A percentile compares a stretch with the other conserved stretches of the same genome.
These are phyloP conservation scores for Hyaloscypha hepaticicola DNA, from an alignment of 495 filamentous ascomycete genomes.

Conservation along the genomic window DNA sequence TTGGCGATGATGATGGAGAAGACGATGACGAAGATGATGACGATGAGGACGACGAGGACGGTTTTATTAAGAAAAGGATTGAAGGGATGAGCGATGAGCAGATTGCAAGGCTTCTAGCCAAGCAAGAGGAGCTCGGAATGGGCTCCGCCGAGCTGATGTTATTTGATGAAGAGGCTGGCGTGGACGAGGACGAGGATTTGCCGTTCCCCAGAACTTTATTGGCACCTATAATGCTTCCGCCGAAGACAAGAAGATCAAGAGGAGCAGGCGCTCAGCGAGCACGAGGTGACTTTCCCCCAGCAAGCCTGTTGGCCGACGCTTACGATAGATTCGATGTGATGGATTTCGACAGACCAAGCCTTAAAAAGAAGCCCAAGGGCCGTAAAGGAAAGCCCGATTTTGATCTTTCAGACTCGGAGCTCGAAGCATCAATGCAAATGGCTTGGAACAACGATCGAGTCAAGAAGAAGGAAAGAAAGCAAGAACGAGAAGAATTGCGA, in stretches of 20 bases:
- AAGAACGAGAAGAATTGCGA: conserved; percentile 74
- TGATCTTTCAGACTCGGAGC: conserved; percentile 71
- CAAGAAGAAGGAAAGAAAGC: conserved; percentile 79
- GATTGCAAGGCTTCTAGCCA: conserved; percentile 58
- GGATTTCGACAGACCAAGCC: conserved; percentile 69
- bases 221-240: background rate
- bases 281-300: conserved; percentile 27
- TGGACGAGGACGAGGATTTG: conserved; percentile 25
- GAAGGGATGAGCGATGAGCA: conserved; percentile 52
- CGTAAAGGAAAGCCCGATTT: conserved; percentile 50
- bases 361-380: conserved; percentile 56
- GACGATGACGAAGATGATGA: conserved; percentile 36
- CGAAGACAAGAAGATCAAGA: conserved; percentile 8
- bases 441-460: conserved; percentile 75
- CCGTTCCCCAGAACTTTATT: background rate
- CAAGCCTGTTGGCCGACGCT: conserved; percentile 58
- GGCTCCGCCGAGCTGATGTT: conserved; percentile 56
- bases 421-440: conserved; percentile 57
- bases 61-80: conserved; percentile 30
- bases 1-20: conserved; percentile 27
- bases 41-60: conserved; percentile 37
- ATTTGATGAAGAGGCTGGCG: conserved; percentile 40
- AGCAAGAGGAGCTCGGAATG: conserved; percentile 67
- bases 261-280: conserved; percentile 10
- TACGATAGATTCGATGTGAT: conserved; percentile 82